Conservation (phyloP, 2,329 filamentous ascomycete species). For the Fusarium sp. region DNA sequence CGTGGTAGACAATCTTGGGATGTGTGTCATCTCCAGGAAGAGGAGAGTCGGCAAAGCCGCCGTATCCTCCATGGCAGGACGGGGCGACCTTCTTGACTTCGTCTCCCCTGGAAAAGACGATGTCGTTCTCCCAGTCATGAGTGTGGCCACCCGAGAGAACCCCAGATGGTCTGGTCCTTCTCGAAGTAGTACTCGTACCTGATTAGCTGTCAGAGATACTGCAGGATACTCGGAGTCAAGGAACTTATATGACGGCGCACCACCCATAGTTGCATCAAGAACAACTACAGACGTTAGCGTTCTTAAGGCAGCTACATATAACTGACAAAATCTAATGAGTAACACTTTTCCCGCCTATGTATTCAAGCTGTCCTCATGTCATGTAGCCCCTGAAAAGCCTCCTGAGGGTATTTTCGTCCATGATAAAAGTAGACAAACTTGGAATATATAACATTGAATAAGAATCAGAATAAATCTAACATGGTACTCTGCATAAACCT, state of each 20-base stretch:
- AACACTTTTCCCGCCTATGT: neutral
- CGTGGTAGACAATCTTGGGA: neutral
- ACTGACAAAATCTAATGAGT: neutral
- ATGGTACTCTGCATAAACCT: too few species aligned
- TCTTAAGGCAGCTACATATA: neutral
- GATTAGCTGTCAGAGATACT: too few species aligned
- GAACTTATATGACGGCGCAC: too few species aligned
- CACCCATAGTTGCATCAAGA: neutral
- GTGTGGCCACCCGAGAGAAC: too few species aligned
- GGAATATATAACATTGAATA: neutral
- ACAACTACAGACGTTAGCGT: neutral
- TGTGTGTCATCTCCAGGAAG: neutral
- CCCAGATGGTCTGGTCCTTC: too few species aligned
- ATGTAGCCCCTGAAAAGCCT: neutral
- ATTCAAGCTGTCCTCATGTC: neutral
- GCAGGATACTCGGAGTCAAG: too few species aligned
- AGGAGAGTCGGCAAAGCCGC: neutral
- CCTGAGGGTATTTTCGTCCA: neutral
- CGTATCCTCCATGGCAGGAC: neutral
- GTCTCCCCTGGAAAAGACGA: too few species aligned
- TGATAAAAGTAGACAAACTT: neutral
- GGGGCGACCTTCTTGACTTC: too few species aligned
- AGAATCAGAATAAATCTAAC: too few species aligned
- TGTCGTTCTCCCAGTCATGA: too few species aligned
- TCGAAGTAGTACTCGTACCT: too few species aligned